These are phyloP conservation scores for Chlorella sorokiniana DNA, from an alignment of 139 green algal species.

Conservation along the genomic window DNA sequence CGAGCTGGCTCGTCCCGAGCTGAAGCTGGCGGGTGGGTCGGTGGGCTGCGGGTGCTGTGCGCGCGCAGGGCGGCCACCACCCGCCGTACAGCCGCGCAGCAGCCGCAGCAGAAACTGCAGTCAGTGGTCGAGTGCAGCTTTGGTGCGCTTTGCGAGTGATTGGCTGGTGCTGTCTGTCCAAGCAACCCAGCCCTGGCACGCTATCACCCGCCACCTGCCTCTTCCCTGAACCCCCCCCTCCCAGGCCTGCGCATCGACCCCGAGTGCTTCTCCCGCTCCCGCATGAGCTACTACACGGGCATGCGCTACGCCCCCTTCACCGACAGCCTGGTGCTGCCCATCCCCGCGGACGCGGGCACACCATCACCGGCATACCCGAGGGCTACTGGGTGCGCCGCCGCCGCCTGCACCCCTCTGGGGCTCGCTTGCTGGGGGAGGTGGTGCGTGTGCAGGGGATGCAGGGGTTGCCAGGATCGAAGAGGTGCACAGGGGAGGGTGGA, in stretches of 20 bases:
- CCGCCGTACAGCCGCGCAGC: too few relatives aligned
- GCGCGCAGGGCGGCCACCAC: too few relatives aligned
- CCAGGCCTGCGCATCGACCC: slow-evolving; percentile 90
- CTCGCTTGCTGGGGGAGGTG: background rate
- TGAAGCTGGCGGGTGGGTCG: slow-evolving; percentile 90
- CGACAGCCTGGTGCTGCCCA: slow-evolving; percentile 55
- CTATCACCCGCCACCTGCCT: background rate
- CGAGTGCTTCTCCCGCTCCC: slow-evolving; percentile 70
- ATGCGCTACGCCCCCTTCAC: slow-evolving; percentile 49
- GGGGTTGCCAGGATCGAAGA: background rate
- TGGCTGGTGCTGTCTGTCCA: too few relatives aligned
- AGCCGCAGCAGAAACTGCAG: background rate
- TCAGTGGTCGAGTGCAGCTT: too few relatives aligned
- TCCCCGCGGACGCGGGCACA: slow-evolving; percentile 30
- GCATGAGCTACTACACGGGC: slow-evolving; percentile 79
- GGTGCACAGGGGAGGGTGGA: too few relatives aligned
- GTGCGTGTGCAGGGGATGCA: background rate
- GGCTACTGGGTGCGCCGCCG: slow-evolving; percentile 35
- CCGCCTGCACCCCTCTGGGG: background rate
- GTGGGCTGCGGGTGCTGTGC: background rate
- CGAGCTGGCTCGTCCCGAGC: slow-evolving; percentile 90
- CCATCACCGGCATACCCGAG: slow-evolving; percentile 75
- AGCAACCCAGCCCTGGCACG: background rate
- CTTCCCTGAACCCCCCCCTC: background rate
- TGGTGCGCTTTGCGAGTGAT: too few relatives aligned